Base-by-base conservation (phyloP, 768 basidiomycete genomes). In the Auricularia sp. region DNA sequence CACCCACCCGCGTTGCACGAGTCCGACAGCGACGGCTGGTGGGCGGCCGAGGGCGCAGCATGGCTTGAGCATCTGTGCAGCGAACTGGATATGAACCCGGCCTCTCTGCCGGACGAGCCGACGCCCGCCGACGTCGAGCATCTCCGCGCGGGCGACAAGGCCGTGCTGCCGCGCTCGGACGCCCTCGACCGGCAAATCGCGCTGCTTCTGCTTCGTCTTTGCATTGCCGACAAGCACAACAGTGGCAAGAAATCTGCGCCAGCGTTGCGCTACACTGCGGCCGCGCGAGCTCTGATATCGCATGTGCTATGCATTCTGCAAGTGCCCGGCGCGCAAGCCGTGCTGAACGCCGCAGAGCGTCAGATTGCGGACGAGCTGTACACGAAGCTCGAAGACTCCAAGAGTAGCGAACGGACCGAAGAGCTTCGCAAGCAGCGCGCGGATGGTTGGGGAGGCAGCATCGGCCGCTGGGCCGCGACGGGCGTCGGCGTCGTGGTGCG, bases 381-480 rank as follows among this genome's bases (percentile, higher is more conserved):
- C 62, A 36, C 61, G 1, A 54, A 69, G 39, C 58, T 69, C 51
- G 65, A 68, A 61, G 66, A 71, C 42, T 67, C 64, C 11, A 67
- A 71, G 42, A 65, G 67, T 14, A 64, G 72, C 39, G 71, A 71
- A 11, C 66, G 71, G 45, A 69, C 72, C 29, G 75, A 75, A 54
- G 67, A 63, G 21, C 68, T 72, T 0, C 66, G 75, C 45, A 72
- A 71, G 58, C 70, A 70, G 33, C 69, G 73, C 21, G 73, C 75
- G 21, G 70, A 76, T 62, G 77, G 77, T 8, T 77, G 74, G 75
- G 77, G 77, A 16, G 77, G 77, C 2, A 67, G 70, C 33, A 69
- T 74, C 45, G 77, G 77, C 7, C 63, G 73, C 47, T 67, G 64
- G 65, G 64, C 71, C 45, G 76, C 77, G 2, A 78, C 77, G 0